These are phyloP conservation scores for Citrullus colocynthis DNA, from an alignment of 306 rosid genomes.

Conservation along the genomic window DNA sequence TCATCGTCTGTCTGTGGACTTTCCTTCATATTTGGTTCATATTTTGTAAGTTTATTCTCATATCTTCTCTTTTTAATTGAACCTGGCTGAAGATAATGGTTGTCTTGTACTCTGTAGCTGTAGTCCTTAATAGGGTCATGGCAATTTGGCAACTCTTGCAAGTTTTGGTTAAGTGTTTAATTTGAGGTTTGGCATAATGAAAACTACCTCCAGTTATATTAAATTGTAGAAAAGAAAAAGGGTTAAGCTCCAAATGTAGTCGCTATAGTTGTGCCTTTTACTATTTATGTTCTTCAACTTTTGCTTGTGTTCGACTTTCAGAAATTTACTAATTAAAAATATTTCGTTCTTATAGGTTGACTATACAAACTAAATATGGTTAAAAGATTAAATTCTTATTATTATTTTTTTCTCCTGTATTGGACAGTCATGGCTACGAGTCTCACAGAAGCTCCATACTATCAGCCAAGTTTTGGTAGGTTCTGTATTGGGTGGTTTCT, in stretches of 20 bases:
- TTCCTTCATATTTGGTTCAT: constrained; percentile 44
- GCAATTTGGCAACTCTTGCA: background rate
- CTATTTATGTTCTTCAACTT: background rate
- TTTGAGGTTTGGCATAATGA: background rate
- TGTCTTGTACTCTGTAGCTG: background rate
- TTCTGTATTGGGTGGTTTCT: constrained; percentile 43
- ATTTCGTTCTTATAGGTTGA: background rate
- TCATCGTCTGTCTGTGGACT: constrained; percentile 29
- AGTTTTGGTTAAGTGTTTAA: background rate
- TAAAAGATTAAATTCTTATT: constrained; percentile 8
- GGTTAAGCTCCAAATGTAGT: background rate
- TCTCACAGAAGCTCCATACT: constrained; percentile 66
- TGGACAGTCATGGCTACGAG: constrained; percentile 75
- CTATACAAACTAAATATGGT: background rate
- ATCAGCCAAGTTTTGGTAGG: constrained; percentile 69
- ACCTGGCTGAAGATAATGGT: background rate
- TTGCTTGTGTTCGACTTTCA: background rate
- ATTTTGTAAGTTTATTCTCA: constrained; percentile 48
- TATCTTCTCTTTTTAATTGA: background rate
- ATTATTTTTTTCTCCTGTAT: background rate
- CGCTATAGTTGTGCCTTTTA: background rate
- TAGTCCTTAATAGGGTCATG: background rate
- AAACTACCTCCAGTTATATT: no score
- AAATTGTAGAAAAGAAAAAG: background rate
- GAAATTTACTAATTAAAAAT: no score